Conservation (phyloP, 805 yeast species). For the Yarrowia porcina region DNA sequence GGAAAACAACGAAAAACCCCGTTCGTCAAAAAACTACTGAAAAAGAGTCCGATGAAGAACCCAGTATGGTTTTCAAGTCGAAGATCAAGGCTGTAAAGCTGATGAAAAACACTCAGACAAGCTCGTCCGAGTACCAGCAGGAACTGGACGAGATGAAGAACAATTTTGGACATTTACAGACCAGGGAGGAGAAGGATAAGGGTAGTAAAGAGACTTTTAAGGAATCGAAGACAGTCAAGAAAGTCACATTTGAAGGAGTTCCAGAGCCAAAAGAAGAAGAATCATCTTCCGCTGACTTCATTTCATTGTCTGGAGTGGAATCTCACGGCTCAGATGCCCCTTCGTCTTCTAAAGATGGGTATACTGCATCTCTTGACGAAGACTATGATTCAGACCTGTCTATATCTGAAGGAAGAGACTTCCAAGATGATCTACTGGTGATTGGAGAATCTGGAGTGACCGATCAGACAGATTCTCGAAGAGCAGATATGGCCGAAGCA, state of each 20-base stretch:
- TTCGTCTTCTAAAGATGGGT: not conserved
- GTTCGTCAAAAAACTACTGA: not conserved
- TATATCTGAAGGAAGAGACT: not conserved
- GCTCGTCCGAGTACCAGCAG: slow-evolving; percentile 7
- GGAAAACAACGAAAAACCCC: not conserved
- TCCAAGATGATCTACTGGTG: slow-evolving; percentile 3
- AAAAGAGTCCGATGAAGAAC: not conserved
- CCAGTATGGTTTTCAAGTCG: not conserved
- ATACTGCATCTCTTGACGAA: not conserved
- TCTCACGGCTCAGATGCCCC: not conserved
- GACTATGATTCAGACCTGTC: slow-evolving; percentile 10
- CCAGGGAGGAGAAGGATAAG: not conserved
- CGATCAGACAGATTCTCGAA: not conserved
- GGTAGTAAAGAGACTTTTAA: not conserved
- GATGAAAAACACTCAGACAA: not conserved
- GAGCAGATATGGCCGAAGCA: slow-evolving; percentile 16
- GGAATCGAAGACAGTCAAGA: not conserved
- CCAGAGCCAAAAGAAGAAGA: not conserved
- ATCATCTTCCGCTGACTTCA: not conserved
- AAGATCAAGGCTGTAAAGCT: slow-evolving; percentile 19
- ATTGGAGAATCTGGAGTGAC: slow-evolving; percentile 1
- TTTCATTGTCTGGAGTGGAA: not conserved
- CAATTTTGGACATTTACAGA: not conserved
- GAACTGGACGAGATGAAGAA: slow-evolving; percentile 9
- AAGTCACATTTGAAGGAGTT: not conserved